A percentile compares a stretch with the other conserved stretches of the same genome.
phyloP scores from a whole-genome alignment of 2,329 filamentous ascomycete species.

The Fusarium sp. region DNA sequence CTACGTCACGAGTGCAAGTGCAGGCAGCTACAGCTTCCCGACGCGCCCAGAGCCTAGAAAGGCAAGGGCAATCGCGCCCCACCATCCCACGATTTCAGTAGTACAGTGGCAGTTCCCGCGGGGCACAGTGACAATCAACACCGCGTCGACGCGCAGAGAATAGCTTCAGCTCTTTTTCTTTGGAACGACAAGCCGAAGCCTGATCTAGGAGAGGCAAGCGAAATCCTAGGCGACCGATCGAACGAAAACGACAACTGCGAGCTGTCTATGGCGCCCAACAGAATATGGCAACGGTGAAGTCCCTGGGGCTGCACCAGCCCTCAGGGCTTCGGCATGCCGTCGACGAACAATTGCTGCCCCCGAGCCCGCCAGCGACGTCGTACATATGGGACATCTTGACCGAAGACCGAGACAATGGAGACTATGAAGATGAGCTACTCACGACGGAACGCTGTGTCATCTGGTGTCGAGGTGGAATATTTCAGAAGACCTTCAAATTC shows the following conservation, averaged over 20 bases:
- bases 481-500: constrained; percentile 88
- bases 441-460: constrained; percentile 81
- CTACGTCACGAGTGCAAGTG: constrained; percentile 48
- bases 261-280: constrained; percentile 49
- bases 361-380: constrained; percentile 71
- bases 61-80: constrained; percentile 32
- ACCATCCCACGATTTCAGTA: constrained; percentile 32
- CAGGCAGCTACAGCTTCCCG: constrained; percentile 25
- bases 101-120: constrained; percentile 6
- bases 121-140: constrained; percentile 33
- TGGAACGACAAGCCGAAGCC: background rate
- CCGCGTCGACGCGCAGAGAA: constrained; percentile 34
- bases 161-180: constrained; percentile 6
- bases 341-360: constrained; percentile 79
- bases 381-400: constrained; percentile 81
- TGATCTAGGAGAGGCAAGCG: background rate
- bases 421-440: constrained; percentile 82
- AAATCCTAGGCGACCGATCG: constrained; percentile 1
- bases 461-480: constrained; percentile 88
- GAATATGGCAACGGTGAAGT: constrained; percentile 88
- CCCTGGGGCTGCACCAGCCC: constrained; percentile 90
- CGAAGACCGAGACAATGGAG: constrained; percentile 53
- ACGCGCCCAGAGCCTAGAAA: constrained; percentile 27
- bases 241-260: background rate
- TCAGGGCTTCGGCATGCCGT: constrained; percentile 86